phyloP scores from a whole-genome alignment of 257 asterid species.

The Anisodus acutangulus region DNA sequence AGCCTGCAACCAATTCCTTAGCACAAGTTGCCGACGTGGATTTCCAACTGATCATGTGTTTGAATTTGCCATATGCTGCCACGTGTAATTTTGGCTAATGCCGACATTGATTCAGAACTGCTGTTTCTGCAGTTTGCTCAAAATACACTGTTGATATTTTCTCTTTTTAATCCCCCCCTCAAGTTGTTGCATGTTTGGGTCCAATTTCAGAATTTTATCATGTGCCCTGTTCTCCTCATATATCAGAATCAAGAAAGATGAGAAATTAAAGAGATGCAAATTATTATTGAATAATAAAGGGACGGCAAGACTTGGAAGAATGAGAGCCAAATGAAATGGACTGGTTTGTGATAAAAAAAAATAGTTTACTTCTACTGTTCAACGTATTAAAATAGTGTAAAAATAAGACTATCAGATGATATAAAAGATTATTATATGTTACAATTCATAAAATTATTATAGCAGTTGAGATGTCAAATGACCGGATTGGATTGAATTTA shows the following conservation, averaged over 20 bases:
- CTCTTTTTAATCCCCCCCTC: not conserved
- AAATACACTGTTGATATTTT: not conserved
- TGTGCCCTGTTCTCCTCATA: not conserved
- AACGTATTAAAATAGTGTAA: no score
- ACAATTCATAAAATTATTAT: no score
- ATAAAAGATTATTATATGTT: not conserved
- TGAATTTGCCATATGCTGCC: not conserved
- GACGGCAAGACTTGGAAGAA: constrained; percentile 44
- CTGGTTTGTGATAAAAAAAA: not conserved
- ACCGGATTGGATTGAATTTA: no score
- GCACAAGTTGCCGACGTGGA: not conserved
- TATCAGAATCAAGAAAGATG: not conserved
- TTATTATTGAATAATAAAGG: constrained; percentile 5
- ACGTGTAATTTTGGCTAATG: not conserved
- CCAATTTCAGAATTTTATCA: constrained; percentile 10
- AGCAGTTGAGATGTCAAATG: no score
- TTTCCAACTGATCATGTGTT: constrained; percentile 11
- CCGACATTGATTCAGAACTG: constrained; percentile 15
- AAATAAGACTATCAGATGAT: not conserved
- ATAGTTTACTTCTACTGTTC: not conserved
- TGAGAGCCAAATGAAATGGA: constrained; percentile 40
- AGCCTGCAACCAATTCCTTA: not conserved
- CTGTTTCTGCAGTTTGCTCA: not conserved
- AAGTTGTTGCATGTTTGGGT: not conserved
- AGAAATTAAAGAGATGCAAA: not conserved